Evolutionary conservation across 352 stramenopile species (phyloP).

Genomic region (Phytophthora boehmeriae): DNA sequence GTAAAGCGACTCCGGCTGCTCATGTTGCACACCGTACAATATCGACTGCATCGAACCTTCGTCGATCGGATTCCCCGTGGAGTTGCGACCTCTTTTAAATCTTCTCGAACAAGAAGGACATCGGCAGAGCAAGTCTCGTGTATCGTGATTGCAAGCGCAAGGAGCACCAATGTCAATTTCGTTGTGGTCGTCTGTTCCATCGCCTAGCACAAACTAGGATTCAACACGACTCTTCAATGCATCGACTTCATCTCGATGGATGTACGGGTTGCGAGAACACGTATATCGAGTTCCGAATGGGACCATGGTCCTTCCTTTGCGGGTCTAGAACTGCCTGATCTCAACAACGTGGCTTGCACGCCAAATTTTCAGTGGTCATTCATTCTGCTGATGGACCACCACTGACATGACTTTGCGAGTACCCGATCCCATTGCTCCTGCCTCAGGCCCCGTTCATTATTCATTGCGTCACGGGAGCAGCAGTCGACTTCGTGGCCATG

Average conservation of each 20-base stretch:
- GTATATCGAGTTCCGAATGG: too few relatives aligned
- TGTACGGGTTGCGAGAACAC: background rate
- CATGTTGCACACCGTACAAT: conserved; percentile 38
- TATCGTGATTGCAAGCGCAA: conserved; percentile 7
- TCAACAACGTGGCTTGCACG: too few relatives aligned
- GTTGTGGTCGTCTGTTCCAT: background rate
- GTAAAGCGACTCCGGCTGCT: conserved; percentile 53
- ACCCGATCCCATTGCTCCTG: too few relatives aligned
- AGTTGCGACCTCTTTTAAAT: conserved; percentile 24
- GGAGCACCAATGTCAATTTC: conserved; percentile 2
- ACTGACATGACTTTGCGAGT: too few relatives aligned
- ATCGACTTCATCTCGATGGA: background rate
- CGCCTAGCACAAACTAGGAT: background rate
- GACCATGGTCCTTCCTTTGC: too few relatives aligned
- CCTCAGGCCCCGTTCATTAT: too few relatives aligned
- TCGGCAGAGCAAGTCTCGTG: background rate
- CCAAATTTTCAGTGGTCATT: too few relatives aligned
- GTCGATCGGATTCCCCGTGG: conserved; percentile 29
- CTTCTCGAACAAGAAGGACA: conserved; percentile 26
- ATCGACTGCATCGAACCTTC: conserved; percentile 37
- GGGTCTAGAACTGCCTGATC: too few relatives aligned
- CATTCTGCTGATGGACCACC: too few relatives aligned
- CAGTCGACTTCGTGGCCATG: background rate
- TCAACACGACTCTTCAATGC: conserved; percentile 5
- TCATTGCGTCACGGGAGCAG: conserved; percentile 4